phyloP scores from a whole-genome alignment of 768 basidiomycete genomes.

The Thelephora ganbajun region DNA sequence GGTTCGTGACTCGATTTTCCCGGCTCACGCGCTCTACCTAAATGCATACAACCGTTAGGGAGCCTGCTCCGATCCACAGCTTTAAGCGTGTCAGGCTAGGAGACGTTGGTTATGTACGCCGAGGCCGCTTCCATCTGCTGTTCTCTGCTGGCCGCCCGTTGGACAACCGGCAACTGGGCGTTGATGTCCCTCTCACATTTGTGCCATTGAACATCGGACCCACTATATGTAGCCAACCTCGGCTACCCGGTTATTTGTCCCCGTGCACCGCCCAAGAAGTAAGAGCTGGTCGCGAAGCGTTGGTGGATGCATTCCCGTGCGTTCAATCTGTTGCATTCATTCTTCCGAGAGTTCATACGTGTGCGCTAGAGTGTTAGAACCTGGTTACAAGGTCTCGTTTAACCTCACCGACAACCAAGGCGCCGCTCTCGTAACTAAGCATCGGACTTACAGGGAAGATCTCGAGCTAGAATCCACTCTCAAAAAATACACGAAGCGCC shows the following conservation, averaged over 20 bases:
- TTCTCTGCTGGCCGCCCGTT: too few species aligned
- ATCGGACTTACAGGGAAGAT: background rate
- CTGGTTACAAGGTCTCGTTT: background rate
- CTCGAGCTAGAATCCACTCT: background rate
- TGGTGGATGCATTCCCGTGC: background rate
- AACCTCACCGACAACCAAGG: background rate
- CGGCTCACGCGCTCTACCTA: background rate
- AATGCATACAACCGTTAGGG: background rate
- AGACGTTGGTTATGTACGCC: conserved; percentile 4
- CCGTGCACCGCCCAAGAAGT: background rate
- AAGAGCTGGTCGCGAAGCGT: background rate
- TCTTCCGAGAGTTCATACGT: background rate
- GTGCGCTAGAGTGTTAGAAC: background rate
- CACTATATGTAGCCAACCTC: background rate
- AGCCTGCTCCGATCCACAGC: background rate
- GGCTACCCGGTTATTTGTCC: background rate
- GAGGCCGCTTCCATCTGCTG: conserved; percentile 2
- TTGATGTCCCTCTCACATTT: conserved; percentile 4
- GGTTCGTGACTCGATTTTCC: background rate
- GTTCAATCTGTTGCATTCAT: background rate
- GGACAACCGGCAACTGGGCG: background rate
- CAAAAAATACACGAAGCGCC: background rate
- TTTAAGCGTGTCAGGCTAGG: conserved; percentile 1
- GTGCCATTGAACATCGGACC: background rate
- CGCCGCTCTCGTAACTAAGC: background rate